These are phyloP conservation scores for Nemania sp. DNA, from an alignment of 2,329 filamentous ascomycete species.

Conservation along the genomic window DNA sequence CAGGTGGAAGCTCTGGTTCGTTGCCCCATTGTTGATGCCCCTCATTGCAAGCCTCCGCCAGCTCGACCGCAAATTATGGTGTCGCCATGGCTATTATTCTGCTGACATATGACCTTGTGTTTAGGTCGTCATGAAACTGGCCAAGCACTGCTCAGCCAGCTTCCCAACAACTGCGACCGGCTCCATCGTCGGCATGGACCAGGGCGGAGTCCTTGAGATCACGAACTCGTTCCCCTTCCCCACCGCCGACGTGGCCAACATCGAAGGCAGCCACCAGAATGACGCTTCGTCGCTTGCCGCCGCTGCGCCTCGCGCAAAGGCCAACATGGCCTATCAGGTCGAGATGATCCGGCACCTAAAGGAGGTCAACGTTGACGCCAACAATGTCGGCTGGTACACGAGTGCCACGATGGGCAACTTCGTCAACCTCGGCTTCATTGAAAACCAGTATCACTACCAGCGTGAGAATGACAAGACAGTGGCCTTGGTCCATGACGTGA, in stretches of 20 bases:
- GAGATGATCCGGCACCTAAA: constrained; percentile 97
- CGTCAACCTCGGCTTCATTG: constrained; percentile 89
- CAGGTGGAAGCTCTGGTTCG: constrained; percentile 93
- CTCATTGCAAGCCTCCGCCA: constrained; percentile 32
- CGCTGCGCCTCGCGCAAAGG: constrained; percentile 88
- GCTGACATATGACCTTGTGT: constrained; percentile 25
- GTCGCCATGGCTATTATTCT: not conserved
- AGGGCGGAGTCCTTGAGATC: constrained; percentile 77
- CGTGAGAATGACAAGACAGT: constrained; percentile 89
- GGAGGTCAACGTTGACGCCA: constrained; percentile 97
- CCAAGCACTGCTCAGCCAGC: constrained; percentile 86
- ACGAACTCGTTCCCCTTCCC: constrained; percentile 97
- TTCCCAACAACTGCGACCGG: constrained; percentile 91
- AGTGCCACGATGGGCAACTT: constrained; percentile 99
- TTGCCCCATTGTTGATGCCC: constrained; percentile 40
- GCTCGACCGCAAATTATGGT: not conserved
- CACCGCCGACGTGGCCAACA: constrained; percentile 69
- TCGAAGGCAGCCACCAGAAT: constrained; percentile 71
- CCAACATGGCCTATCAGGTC: constrained; percentile 83
- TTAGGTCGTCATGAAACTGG: constrained; percentile 95
- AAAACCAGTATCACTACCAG: constrained; percentile 98
- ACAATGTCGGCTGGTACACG: constrained; percentile 98
- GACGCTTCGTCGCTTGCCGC: constrained; percentile 76
- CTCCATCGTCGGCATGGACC: constrained; percentile 91
- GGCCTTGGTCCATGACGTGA: constrained; percentile 91